Evolutionary conservation across 352 stramenopile genomes (phyloP), one percentile per base, ranked within the genome.

Genomic region (Phytophthora boehmeriae): DNA sequence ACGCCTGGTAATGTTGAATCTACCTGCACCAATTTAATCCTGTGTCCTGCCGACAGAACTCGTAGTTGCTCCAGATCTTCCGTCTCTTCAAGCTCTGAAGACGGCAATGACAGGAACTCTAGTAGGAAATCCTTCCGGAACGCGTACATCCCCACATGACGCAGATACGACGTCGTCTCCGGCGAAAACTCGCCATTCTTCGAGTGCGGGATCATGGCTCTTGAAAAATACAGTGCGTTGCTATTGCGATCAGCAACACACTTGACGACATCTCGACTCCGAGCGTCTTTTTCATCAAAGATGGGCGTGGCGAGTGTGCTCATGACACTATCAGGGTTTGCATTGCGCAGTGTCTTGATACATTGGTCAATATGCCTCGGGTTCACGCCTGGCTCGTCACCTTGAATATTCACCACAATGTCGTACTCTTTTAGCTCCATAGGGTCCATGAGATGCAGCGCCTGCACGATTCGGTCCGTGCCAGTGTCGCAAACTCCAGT

Each of bases 41-140:
- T 78, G 66, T 89, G 71, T 0, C 87, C 87, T 22, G 82, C 78
- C 19, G 82, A 90, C n/a, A 96, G 66, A 44, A 93, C 82, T n/a
- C 87, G 83, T 8, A 96, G 63, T 38, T 96, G 85, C 71, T 96
- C 85, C 17, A 96, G 78, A 55, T 93, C 87, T 63, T 96, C 86
- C 38, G 58, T 69, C 11, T 76, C 56, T 58, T 94, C 83, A 2
- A 93, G 69, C 5, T 66, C 30, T 16, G 77, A 91, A 17, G 49
- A 45, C 27, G 74, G 72, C 51, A 96, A 73, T 10, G 66, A 76
- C 34, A 80, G 80, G 59, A 90, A 94, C 32, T 85, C 60, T 9
- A 90, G 59, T 32, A 94, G 54, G 35, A 94, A 96, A 11, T 87
- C 68, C 38, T 63, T 82, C 20, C 79, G 76, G 55, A 95, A 96